Conservation (phyloP, 768 basidiomycete genomes). For the Suillus americanus region DNA sequence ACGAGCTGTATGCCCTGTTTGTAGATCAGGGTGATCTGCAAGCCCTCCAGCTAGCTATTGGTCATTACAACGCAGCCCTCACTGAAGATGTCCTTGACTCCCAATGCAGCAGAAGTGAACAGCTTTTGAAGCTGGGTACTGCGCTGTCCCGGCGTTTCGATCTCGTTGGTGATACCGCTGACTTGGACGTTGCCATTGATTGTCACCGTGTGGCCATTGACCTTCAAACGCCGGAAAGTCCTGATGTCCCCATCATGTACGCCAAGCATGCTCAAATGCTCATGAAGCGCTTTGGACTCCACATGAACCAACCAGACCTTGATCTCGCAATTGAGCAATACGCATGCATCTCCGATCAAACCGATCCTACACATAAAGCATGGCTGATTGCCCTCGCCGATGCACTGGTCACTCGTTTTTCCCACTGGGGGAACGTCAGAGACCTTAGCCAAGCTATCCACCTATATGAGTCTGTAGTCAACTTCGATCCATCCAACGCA, state of each 20-base stretch:
- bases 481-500: slow-evolving; percentile 11
- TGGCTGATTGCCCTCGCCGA: slow-evolving; percentile 15
- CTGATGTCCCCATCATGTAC: slow-evolving; percentile 9
- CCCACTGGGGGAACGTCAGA: slow-evolving; percentile 6
- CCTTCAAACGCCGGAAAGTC: slow-evolving; percentile 15
- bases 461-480: slow-evolving; percentile 22
- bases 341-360: slow-evolving; percentile 12
- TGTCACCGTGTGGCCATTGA: slow-evolving; percentile 21
- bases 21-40: slow-evolving; percentile 9
- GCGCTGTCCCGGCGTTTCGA: slow-evolving; percentile 25
- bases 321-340: not conserved
- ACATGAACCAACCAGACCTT: not conserved
- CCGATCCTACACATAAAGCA: slow-evolving; percentile 11
- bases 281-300: slow-evolving; percentile 7
- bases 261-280: not conserved
- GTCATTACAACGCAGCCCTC: slow-evolving; percentile 7
- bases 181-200: slow-evolving; percentile 29
- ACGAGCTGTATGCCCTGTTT: slow-evolving; percentile 26
- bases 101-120: slow-evolving; percentile 21
- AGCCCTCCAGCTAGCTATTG: slow-evolving; percentile 14
- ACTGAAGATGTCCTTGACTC: slow-evolving; percentile 26
- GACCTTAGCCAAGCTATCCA: slow-evolving; percentile 20
- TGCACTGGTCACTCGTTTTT: slow-evolving; percentile 14
- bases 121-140: slow-evolving; percentile 18
- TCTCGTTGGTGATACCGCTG: slow-evolving; percentile 12